Conservation (phyloP, 2,329 filamentous ascomycete genomes). For the Trichoderma aggressivum region DNA sequence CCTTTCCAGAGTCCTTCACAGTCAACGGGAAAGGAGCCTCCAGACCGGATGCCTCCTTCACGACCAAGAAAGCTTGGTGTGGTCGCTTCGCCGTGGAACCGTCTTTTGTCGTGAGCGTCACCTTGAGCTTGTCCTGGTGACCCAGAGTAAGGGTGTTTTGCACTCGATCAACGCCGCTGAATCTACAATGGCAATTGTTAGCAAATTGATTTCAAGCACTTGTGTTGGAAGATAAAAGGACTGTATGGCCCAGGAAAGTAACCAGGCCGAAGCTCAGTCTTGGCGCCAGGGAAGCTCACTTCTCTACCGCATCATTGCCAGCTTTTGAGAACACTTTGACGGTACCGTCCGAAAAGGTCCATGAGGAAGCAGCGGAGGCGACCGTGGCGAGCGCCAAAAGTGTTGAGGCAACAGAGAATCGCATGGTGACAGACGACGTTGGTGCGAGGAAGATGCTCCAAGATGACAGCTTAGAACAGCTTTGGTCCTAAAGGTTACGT, state of each 20-base stretch:
- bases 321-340: slow-evolving; percentile 66
- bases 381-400: slow-evolving; percentile 48
- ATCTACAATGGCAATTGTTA: slow-evolving; percentile 42
- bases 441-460: slow-evolving; percentile 22
- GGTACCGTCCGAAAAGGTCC: slow-evolving; percentile 71
- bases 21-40: slow-evolving; percentile 83
- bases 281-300: slow-evolving; percentile 45
- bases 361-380: slow-evolving; percentile 53
- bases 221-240: neutral
- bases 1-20: slow-evolving; percentile 86
- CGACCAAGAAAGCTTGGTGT: slow-evolving; percentile 87
- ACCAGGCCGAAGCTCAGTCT: neutral
- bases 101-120: slow-evolving; percentile 78
- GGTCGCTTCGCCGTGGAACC: slow-evolving; percentile 75
- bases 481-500: slow-evolving; percentile 28
- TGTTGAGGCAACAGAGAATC: slow-evolving; percentile 37
- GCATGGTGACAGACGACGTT: slow-evolving; percentile 32
- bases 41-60: slow-evolving; percentile 74
- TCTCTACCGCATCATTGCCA: slow-evolving; percentile 60
- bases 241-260: neutral
- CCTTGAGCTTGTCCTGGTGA: slow-evolving; percentile 70
- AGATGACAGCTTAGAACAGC: slow-evolving; percentile 32
- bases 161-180: slow-evolving; percentile 58
- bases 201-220: slow-evolving; percentile 20
- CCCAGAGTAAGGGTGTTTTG: slow-evolving; percentile 63